phyloP scores from a whole-genome alignment of 805 yeast species.

The Wickerhamiella azymoides region DNA sequence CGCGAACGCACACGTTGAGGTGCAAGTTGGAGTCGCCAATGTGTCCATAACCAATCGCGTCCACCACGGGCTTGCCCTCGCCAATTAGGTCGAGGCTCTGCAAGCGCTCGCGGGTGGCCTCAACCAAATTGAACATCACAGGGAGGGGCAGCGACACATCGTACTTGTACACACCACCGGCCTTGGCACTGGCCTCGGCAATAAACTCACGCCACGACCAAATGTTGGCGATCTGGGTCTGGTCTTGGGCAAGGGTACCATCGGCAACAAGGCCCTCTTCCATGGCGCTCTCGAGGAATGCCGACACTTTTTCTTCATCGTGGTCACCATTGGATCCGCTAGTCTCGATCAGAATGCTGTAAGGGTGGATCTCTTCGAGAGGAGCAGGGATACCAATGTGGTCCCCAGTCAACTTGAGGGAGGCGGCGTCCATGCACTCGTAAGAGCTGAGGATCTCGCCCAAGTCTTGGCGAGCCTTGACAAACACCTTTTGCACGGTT shows the following conservation, averaged over 20 bases:
- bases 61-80: constrained; percentile 60
- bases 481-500: constrained; percentile 66
- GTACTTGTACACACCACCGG: constrained; percentile 94
- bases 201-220: constrained; percentile 96
- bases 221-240: constrained; percentile 62
- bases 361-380: constrained; percentile 69
- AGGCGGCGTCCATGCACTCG: constrained; percentile 66
- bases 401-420: constrained; percentile 37
- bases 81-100: constrained; percentile 44
- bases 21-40: constrained; percentile 96
- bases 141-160: constrained; percentile 85
- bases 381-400: constrained; percentile 55
- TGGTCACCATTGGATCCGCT: constrained; percentile 92
- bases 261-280: constrained; percentile 75
- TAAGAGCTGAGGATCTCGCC: constrained; percentile 81
- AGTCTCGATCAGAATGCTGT: constrained; percentile 84
- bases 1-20: constrained; percentile 79
- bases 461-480: constrained; percentile 60
- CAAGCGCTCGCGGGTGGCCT: constrained; percentile 55
- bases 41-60: constrained; percentile 95
- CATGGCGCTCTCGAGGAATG: constrained; percentile 72
- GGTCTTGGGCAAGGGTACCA: constrained; percentile 94
- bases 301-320: constrained; percentile 78
- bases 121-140: constrained; percentile 70
- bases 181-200: constrained; percentile 73